phyloP scores from a whole-genome alignment of 2,329 filamentous ascomycete species.

The Beauveria sp. region DNA sequence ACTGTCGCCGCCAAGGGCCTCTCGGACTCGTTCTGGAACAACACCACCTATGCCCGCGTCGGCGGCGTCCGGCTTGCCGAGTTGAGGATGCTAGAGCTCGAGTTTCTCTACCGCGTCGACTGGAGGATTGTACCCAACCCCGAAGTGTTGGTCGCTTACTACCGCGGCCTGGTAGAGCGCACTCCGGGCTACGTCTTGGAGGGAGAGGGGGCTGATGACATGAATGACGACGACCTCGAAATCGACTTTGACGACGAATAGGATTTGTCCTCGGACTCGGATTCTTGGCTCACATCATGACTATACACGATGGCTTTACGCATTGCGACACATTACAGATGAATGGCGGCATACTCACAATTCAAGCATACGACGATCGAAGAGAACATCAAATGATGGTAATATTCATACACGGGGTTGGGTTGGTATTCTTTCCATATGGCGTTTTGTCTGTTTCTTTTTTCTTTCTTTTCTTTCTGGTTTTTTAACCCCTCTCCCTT shows the following conservation, averaged over 20 bases:
- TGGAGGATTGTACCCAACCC: slow-evolving; percentile 97
- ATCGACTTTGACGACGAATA: not conserved
- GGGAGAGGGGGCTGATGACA: slow-evolving; percentile 16
- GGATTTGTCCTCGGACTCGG: not conserved
- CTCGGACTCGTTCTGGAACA: slow-evolving; percentile 97
- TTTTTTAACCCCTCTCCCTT: not conserved
- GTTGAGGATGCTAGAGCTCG: slow-evolving; percentile 82
- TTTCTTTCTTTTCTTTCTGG: not conserved
- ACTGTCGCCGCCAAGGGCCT: slow-evolving; percentile 94
- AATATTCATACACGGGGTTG: not conserved
- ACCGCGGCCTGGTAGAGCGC: slow-evolving; percentile 71
- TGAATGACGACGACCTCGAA: slow-evolving; percentile 13
- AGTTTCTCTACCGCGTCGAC: slow-evolving; percentile 85
- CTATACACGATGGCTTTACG: not conserved
- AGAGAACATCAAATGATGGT: not conserved
- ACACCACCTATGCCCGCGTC: slow-evolving; percentile 89
- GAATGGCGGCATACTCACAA: not conserved
- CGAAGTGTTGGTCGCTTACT: slow-evolving; percentile 89
- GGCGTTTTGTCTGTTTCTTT: not conserved
- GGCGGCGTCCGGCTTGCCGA: slow-evolving; percentile 88
- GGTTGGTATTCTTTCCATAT: not conserved
- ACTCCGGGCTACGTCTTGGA: slow-evolving; percentile 49
- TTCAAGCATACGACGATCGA: not conserved
- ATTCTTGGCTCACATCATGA: not conserved
- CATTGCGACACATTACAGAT: not conserved